Evolutionary conservation across 192 early-diverging fungal genomes (phyloP).

Genomic region (Podila clonocystis): DNA sequence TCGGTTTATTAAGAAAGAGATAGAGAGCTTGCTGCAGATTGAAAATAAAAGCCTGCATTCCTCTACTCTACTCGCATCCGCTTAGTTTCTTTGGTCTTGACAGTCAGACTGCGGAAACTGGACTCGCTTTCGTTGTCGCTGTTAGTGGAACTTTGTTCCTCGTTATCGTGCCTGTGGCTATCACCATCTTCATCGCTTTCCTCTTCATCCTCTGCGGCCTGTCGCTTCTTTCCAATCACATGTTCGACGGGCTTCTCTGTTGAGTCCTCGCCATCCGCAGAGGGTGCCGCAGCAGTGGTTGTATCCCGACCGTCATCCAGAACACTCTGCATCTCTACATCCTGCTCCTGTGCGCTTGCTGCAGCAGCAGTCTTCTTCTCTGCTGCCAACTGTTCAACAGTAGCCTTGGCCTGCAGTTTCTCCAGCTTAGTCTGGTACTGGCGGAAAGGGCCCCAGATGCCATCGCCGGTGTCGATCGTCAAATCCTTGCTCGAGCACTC

Average conservation of each 20-base stretch:
- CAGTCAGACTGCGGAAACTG: slow-evolving; percentile 7
- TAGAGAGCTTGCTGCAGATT: neutral
- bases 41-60: neutral
- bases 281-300: neutral
- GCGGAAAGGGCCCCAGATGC: slow-evolving; percentile 55
- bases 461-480: slow-evolving; percentile 13
- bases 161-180: neutral
- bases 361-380: slow-evolving; percentile 16
- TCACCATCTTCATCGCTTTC: neutral
- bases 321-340: neutral
- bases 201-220: slow-evolving; percentile 9
- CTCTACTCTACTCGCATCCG: slow-evolving; percentile 29
- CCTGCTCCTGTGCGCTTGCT: neutral
- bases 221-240: slow-evolving; percentile 17
- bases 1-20: neutral
- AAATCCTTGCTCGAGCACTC: slow-evolving; percentile 30
- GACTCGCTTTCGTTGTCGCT: slow-evolving; percentile 8
- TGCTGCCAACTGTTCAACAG: slow-evolving; percentile 13
- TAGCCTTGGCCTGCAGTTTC: slow-evolving; percentile 50
- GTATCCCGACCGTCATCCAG: neutral
- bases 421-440: slow-evolving; percentile 55
- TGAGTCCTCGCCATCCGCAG: neutral
- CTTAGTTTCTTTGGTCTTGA: slow-evolving; percentile 21
- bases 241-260: neutral
- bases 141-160: neutral